A percentile compares a stretch with the other conserved stretches of the same genome.
Evolutionary conservation across 1,284 basidiomycete species (phyloP).

Genomic region (Meira nashicola): DNA sequence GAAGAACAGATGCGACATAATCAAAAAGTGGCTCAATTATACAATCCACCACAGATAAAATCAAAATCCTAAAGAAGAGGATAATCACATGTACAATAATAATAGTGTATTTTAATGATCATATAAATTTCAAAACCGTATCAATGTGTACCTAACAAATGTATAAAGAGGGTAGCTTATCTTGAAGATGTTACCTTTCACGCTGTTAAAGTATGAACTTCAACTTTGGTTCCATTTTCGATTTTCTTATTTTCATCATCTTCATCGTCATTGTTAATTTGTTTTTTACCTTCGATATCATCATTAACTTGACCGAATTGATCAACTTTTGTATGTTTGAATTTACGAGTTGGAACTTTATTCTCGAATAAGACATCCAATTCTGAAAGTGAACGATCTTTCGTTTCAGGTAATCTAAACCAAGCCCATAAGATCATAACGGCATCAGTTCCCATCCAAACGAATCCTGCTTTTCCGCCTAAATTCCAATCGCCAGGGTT

Average conservation of each 20-base stretch:
- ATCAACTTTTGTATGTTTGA: constrained; percentile 48
- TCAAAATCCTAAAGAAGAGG: too few species aligned
- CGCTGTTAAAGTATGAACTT: too few species aligned
- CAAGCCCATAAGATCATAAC: constrained; percentile 53
- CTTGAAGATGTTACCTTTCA: too few species aligned
- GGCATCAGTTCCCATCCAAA: constrained; percentile 54
- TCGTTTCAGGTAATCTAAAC: constrained; percentile 54
- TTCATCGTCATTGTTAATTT: too few species aligned
- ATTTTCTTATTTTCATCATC: too few species aligned
- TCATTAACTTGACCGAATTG: constrained; percentile 21
- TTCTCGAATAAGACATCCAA: constrained; percentile 54
- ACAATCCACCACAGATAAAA: not conserved
- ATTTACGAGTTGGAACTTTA: constrained; percentile 51
- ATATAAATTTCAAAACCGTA: too few species aligned
- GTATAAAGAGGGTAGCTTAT: too few species aligned
- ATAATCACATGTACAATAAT: too few species aligned
- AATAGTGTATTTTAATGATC: too few species aligned
- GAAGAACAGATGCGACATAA: not conserved
- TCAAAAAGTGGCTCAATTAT: not conserved
- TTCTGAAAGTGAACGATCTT: constrained; percentile 55
- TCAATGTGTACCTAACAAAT: too few species aligned
- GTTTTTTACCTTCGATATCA: not conserved
- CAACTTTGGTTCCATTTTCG: too few species aligned
- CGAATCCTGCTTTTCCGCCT: constrained; percentile 54
- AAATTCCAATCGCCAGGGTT: constrained; percentile 55